Evolutionary conservation across 768 basidiomycete genomes (phyloP).

Genomic region (Suillus alpinus): DNA sequence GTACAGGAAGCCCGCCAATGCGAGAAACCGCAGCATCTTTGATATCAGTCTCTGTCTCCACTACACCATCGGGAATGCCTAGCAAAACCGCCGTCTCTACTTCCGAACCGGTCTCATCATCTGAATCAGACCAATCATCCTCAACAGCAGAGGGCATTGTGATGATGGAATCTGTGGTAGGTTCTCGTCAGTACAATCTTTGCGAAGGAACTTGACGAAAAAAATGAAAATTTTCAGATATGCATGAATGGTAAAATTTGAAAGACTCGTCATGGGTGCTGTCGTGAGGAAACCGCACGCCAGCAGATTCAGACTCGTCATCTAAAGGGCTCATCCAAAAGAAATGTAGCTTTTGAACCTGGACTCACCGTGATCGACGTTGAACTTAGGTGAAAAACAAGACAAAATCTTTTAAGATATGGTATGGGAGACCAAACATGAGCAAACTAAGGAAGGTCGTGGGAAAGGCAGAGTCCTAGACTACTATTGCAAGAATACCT

Average conservation of each 20-base stretch:
- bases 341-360: conserved; percentile 8
- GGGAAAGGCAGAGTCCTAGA: conserved; percentile 16
- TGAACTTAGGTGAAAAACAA: conserved; percentile 11
- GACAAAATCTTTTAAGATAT: conserved; percentile 14
- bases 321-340: conserved; percentile 50
- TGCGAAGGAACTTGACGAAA: not conserved
- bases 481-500: not conserved
- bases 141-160: conserved; percentile 43
- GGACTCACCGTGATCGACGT: conserved; percentile 19
- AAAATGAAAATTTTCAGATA: conserved; percentile 52
- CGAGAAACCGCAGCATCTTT: conserved; percentile 82
- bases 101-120: conserved; percentile 54
- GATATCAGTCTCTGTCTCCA: conserved; percentile 57
- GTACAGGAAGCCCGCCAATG: conserved; percentile 88
- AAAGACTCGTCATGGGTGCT: conserved; percentile 60
- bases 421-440: conserved; percentile 2
- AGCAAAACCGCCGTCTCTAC: conserved; percentile 73
- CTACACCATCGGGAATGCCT: conserved; percentile 75
- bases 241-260: conserved; percentile 88
- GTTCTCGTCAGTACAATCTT: conserved; percentile 14
- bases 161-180: not conserved
- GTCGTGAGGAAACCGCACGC: conserved; percentile 59
- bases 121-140: conserved; percentile 81
- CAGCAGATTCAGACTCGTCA: conserved; percentile 79
- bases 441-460: conserved; percentile 2